Percentiles rank a stretch among this genome's conserved stretches.
Conservation (phyloP, 495 filamentous ascomycete genomes). For the Chlorociboria aeruginascens region DNA sequence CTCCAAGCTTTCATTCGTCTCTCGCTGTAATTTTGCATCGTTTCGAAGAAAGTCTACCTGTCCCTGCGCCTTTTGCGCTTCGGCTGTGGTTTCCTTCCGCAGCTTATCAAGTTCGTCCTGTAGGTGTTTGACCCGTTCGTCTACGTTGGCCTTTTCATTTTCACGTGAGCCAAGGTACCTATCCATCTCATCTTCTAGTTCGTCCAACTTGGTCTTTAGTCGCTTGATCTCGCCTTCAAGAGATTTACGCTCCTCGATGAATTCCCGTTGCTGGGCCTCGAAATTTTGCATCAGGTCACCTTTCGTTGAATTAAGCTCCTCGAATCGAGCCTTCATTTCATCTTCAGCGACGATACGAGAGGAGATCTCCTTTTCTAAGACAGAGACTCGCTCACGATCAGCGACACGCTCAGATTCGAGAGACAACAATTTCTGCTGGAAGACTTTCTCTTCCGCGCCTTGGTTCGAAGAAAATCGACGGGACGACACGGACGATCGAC, state of each 20-base stretch:
- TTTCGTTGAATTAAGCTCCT: slow-evolving; percentile 83
- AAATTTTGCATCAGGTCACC: slow-evolving; percentile 90
- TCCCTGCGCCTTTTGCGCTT: slow-evolving; percentile 41
- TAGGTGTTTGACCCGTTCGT: slow-evolving; percentile 56
- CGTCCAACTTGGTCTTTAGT: slow-evolving; percentile 65
- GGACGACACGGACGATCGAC: slow-evolving; percentile 53
- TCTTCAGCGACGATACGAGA: slow-evolving; percentile 45
- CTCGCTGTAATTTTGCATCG: slow-evolving; percentile 41
- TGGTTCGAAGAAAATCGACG: slow-evolving; percentile 57
- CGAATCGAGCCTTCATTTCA: slow-evolving; percentile 55
- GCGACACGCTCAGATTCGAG: slow-evolving; percentile 67
- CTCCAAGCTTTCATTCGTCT: slow-evolving; percentile 40
- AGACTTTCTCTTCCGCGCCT: slow-evolving; percentile 48
- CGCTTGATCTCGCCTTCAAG: slow-evolving; percentile 68
- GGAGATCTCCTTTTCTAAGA: slow-evolving; percentile 49
- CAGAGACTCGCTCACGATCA: slow-evolving; percentile 38
- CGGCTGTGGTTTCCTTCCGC: slow-evolving; percentile 42
- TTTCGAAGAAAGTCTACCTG: slow-evolving; percentile 43
- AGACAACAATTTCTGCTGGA: slow-evolving; percentile 44
- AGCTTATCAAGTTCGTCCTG: slow-evolving; percentile 57
- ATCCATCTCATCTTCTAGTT: slow-evolving; percentile 83
- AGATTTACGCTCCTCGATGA: slow-evolving; percentile 67
- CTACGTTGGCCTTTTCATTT: slow-evolving; percentile 56
- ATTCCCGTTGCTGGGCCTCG: slow-evolving; percentile 81
- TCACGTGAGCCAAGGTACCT: slow-evolving; percentile 70